Evolutionary conservation across 805 yeast genomes (phyloP), one percentile per base, ranked within the genome.

Genomic region (Starmerella powellii): DNA sequence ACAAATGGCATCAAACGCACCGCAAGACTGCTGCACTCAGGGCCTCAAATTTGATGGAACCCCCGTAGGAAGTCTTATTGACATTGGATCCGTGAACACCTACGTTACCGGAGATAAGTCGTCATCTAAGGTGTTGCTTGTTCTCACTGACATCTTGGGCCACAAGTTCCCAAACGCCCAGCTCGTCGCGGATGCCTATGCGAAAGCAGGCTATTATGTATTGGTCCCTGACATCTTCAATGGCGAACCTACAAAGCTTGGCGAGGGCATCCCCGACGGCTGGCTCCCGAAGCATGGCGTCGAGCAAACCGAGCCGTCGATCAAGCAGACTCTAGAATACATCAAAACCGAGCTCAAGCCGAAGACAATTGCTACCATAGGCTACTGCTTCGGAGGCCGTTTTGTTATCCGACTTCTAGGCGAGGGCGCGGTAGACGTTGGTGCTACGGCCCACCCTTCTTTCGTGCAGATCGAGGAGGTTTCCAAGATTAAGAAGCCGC

Each of bases 371-470:
- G 43, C 41, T 24, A 20, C 50, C 18, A 76, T 71, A 33, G 95
- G 95, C 19, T 76, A 84, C 65, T 85, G 95, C 63, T 85, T 67
- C 50, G 95, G 95, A 58, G 94, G 84, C 31, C 80, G 77, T 60
- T 76, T 66, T 52, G 75, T 72, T 27, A 53, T 80, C 44, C 74
- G 70, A 46, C 71, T 76, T 44, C 59, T 73, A 24, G 58, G 67
- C 6, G 31, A 31, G 16, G 55, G 54, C 21, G 67, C 60, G 18
- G 29, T 53, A 8, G 72, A 73, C 47, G 80, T 69, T 15, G 84
- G 73, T 54, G 93, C 88, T 13, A 61, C 74, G 48, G 91, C 91
- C 8, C 96, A 87, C 62, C 95, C 96, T 5, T 79, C 93, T 2
- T 70, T 79, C 47, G 77, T 82, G 13, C 46, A 68, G 11, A 68